Evolutionary conservation across 225 moss, liverwort and hornwort species (phyloP).

Genomic region (Lunularia cruciata): DNA sequence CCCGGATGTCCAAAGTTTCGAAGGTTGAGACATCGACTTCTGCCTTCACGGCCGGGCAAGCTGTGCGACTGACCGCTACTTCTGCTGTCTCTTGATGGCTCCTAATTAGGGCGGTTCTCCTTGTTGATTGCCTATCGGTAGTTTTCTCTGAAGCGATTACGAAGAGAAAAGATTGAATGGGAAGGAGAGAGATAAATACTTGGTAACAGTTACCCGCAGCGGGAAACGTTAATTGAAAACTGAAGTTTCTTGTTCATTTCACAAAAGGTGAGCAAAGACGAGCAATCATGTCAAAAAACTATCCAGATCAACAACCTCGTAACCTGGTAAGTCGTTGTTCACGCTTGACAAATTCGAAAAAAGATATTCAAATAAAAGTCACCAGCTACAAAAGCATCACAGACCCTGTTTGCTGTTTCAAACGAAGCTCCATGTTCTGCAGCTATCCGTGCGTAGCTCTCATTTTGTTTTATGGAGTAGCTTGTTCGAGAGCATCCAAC

Average conservation of each 20-base stretch:
- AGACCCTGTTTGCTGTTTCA: background rate
- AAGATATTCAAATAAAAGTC: too few relatives aligned
- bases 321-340: too few relatives aligned
- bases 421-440: background rate
- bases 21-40: constrained; percentile 42
- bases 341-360: too few relatives aligned
- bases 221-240: background rate
- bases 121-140: background rate
- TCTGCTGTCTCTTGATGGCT: constrained; percentile 67
- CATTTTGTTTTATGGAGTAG: too few relatives aligned
- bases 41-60: constrained; percentile 64
- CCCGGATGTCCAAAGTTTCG: constrained; percentile 60
- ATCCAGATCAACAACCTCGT: too few relatives aligned
- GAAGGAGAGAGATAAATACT: background rate
- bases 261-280: background rate
- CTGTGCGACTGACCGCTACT: constrained; percentile 56
- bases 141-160: background rate
- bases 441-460: too few relatives aligned
- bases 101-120: constrained; percentile 27
- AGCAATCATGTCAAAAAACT: background rate
- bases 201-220: background rate
- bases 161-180: background rate
- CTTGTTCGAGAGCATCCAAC: too few relatives aligned
- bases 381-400: background rate
- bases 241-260: background rate